phyloP scores from a whole-genome alignment of 2,329 filamentous ascomycete genomes.

The Penicillium sp. region DNA sequence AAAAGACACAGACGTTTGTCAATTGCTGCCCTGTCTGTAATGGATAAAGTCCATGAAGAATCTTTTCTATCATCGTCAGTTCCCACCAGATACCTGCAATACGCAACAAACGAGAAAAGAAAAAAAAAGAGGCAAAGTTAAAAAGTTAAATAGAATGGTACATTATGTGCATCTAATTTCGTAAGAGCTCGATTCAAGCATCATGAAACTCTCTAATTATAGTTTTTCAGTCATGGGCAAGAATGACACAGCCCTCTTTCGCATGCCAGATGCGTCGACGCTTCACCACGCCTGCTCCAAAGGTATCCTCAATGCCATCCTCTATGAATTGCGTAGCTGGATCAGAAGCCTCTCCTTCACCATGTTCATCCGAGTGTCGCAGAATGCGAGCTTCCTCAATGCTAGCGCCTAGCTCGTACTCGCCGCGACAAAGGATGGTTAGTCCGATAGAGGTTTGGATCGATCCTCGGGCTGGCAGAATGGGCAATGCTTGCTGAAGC shows the following conservation, averaged over 20 bases:
- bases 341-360: conserved; percentile 10
- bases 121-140: no score
- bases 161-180: no score
- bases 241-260: conserved; percentile 41
- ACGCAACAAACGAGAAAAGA: no score
- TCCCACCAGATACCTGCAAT: no score
- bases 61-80: no score
- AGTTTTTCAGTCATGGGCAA: conserved; percentile 28
- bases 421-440: conserved; percentile 69
- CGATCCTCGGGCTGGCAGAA: conserved; percentile 54
- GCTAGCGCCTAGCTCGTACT: conserved; percentile 73
- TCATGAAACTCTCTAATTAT: no score
- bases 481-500: conserved; percentile 66
- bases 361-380: conserved; percentile 15
- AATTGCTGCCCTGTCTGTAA: no score
- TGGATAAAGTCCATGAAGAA: no score
- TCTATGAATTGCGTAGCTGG: conserved; percentile 15
- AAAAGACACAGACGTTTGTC: no score
- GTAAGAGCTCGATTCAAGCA: no score
- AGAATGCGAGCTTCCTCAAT: conserved; percentile 69
- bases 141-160: no score
- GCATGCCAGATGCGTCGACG: conserved; percentile 42
- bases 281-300: conserved; percentile 34
- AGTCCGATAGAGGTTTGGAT: conserved; percentile 61
- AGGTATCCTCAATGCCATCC: conserved; percentile 34